phyloP scores from a whole-genome alignment of 1,139 yeast species.

The Blastobotrys ciferrii region DNA sequence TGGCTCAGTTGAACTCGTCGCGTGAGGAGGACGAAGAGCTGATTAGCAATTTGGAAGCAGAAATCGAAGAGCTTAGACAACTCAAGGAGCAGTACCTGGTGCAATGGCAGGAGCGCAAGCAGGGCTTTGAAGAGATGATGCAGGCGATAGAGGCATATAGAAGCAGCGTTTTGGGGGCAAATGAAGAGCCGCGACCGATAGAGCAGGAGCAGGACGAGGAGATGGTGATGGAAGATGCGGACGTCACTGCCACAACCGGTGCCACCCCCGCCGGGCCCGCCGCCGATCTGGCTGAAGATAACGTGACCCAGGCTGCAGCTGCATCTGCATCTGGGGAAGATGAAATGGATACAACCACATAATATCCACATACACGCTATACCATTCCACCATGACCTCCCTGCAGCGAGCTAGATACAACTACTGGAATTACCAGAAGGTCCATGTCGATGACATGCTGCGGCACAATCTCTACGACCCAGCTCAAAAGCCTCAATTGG shows the following conservation, averaged over 20 bases:
- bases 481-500: neutral
- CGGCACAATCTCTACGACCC: neutral
- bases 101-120: slow-evolving; percentile 29
- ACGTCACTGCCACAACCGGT: neutral
- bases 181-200: slow-evolving; percentile 3
- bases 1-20: slow-evolving; percentile 28
- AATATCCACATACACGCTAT: neutral
- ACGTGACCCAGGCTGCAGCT: neutral
- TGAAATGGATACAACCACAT: neutral
- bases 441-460: slow-evolving; percentile 4
- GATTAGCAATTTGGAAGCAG: slow-evolving; percentile 27
- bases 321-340: too few species aligned
- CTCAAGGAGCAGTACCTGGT: slow-evolving; percentile 25
- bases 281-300: neutral
- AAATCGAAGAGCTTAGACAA: slow-evolving; percentile 30
- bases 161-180: slow-evolving; percentile 10
- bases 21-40: slow-evolving; percentile 27
- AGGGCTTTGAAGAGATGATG: slow-evolving; percentile 27
- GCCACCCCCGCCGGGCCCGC: neutral
- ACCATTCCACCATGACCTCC: neutral
- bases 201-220: slow-evolving; percentile 16
- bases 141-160: slow-evolving; percentile 26
- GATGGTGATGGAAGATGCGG: slow-evolving; percentile 16
- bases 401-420: slow-evolving; percentile 4
- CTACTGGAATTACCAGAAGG: slow-evolving; percentile 8